These are phyloP conservation scores for Penstemon eatonii DNA, from an alignment of 257 asterid genomes.

Conservation along the genomic window DNA sequence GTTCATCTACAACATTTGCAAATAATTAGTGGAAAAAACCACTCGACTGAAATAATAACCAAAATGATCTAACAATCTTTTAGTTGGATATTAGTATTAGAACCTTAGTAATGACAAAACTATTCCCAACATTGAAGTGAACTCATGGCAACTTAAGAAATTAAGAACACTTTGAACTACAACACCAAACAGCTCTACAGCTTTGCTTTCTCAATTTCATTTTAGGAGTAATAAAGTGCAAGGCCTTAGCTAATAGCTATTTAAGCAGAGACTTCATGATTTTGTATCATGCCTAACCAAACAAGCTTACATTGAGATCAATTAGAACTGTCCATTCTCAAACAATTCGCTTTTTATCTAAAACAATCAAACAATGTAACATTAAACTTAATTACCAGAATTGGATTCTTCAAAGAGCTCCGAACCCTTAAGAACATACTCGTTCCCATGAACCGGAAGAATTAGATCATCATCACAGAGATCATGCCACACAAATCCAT, in stretches of 20 bases:
- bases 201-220: neutral
- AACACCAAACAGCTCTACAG: neutral
- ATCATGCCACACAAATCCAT: slow-evolving; percentile 97
- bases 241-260: neutral
- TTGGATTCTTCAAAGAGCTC: slow-evolving; percentile 80
- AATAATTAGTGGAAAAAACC: no score
- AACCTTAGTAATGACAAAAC: neutral
- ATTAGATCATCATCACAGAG: slow-evolving; percentile 81
- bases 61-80: no score
- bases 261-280: slow-evolving; percentile 12
- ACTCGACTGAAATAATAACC: no score
- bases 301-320: slow-evolving; percentile 12
- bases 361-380: slow-evolving; percentile 2
- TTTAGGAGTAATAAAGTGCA: slow-evolving; percentile 9
- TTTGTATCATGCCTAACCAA: slow-evolving; percentile 14
- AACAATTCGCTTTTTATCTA: neutral
- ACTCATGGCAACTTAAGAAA: neutral
- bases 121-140: slow-evolving; percentile 1
- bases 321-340: neutral
- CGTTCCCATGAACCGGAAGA: slow-evolving; percentile 85
- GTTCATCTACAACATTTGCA: no score
- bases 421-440: slow-evolving; percentile 94
- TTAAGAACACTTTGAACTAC: neutral
- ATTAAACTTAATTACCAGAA: slow-evolving; percentile 36
- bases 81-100: no score